A percentile compares a stretch with the other conserved stretches of the same genome.
Evolutionary conservation across 371 early-diverging fungal genomes (phyloP).

Genomic region (Mortierella sp.): DNA sequence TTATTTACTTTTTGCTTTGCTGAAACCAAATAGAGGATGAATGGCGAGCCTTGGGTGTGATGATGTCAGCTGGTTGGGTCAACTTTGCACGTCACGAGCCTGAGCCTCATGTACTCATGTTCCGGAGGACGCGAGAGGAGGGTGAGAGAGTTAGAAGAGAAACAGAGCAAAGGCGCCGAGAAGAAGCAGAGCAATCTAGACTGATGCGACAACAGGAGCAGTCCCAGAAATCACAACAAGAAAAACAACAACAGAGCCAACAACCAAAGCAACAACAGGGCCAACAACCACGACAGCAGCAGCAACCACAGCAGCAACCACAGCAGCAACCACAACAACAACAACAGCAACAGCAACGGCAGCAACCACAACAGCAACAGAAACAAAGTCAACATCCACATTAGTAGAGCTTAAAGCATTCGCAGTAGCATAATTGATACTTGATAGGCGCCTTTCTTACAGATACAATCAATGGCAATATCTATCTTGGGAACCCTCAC

Average conservation of each 20-base stretch:
- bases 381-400: constrained; percentile 6
- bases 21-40: constrained; percentile 18
- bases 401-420: not conserved
- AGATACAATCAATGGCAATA: too few relatives aligned
- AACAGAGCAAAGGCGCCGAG: not conserved
- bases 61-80: constrained; percentile 37
- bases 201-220: not conserved
- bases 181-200: not conserved
- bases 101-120: constrained; percentile 49
- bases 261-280: constrained; percentile 31
- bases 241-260: constrained; percentile 5
- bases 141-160: constrained; percentile 1
- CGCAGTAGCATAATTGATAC: not conserved
- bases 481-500: too few relatives aligned
- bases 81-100: constrained; percentile 44
- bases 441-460: too few relatives aligned
- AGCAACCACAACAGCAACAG: constrained; percentile 10
- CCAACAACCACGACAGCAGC: constrained; percentile 22
- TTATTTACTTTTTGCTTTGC: too few relatives aligned
- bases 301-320: constrained; percentile 20
- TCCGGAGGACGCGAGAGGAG: constrained; percentile 1
- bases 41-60: constrained; percentile 35
- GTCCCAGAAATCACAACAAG: not conserved
- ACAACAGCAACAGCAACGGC: constrained; percentile 20
- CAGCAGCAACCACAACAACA: constrained; percentile 30